Percentiles rank a stretch among this genome's conserved stretches.
phyloP scores from a whole-genome alignment of 306 rosid species.

The Rosa persica region DNA sequence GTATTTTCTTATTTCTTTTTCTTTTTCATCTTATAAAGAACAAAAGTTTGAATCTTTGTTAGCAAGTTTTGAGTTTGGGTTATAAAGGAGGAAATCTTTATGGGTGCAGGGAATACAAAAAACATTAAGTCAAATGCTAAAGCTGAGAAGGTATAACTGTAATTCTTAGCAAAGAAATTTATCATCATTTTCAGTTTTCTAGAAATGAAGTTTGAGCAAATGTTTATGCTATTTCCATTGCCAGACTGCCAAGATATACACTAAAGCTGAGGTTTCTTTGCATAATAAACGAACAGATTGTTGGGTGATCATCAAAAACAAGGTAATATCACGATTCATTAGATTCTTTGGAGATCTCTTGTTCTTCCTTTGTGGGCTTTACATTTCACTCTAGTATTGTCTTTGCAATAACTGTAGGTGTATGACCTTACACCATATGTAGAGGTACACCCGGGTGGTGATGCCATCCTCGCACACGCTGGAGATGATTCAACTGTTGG shows the following conservation, averaged over 20 bases:
- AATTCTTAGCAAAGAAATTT: neutral
- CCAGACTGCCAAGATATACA: slow-evolving; percentile 45
- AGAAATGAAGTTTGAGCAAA: neutral
- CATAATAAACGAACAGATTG: slow-evolving; percentile 87
- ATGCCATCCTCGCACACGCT: slow-evolving; percentile 87
- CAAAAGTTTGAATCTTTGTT: neutral
- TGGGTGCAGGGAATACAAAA: slow-evolving; percentile 41
- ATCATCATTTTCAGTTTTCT: neutral
- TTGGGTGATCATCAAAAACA: slow-evolving; percentile 92
- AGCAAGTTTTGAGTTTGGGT: neutral
- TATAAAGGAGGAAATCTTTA: neutral
- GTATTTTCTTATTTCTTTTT: slow-evolving; percentile 16
- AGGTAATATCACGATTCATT: slow-evolving; percentile 30
- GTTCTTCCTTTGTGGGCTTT: neutral
- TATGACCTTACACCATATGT: slow-evolving; percentile 88
- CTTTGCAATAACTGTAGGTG: slow-evolving; percentile 46
- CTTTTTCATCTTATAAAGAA: neutral
- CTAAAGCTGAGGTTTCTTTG: slow-evolving; percentile 58
- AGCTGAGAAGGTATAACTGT: slow-evolving; percentile 41
- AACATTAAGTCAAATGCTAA: slow-evolving; percentile 32
- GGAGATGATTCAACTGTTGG: slow-evolving; percentile 91
- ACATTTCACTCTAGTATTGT: slow-evolving; percentile 13
- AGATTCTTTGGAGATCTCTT: neutral
- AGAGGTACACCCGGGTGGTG: slow-evolving; percentile 99
- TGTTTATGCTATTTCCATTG: neutral